Evolutionary conservation across 225 moss, liverwort and hornwort species (phyloP).

Genomic region (Antitrichia curtipendula): DNA sequence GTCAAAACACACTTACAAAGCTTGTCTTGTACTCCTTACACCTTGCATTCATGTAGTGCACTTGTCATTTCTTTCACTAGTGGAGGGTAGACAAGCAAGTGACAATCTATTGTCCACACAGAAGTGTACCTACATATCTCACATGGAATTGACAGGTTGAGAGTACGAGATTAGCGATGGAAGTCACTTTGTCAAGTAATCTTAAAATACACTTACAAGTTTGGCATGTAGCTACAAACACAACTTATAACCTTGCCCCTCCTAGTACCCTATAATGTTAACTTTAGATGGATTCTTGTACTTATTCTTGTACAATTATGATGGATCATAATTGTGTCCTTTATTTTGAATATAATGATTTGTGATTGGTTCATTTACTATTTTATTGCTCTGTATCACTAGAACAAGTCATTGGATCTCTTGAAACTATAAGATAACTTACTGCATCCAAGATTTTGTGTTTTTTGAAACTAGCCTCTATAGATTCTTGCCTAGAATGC

Average conservation of each 20-base stretch:
- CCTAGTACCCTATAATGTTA: background rate
- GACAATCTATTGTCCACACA: too few relatives aligned
- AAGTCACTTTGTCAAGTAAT: background rate
- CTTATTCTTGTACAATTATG: background rate
- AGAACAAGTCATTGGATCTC: background rate
- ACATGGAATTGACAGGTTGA: too few relatives aligned
- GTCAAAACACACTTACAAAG: too few relatives aligned
- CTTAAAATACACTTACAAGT: rapidly evolving
- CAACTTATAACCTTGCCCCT: background rate
- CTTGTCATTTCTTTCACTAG: too few relatives aligned
- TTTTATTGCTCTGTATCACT: too few relatives aligned
- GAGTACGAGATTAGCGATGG: background rate
- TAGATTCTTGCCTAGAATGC: background rate
- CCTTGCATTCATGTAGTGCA: too few relatives aligned
- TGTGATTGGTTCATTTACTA: background rate
- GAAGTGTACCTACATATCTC: too few relatives aligned
- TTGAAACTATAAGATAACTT: background rate
- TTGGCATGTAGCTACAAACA: background rate
- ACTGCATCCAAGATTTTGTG: too few relatives aligned
- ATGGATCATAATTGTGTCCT: background rate
- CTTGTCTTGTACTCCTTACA: too few relatives aligned
- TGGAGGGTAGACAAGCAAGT: too few relatives aligned
- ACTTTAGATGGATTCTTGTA: too few relatives aligned
- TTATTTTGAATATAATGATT: background rate
- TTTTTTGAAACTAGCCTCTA: too few relatives aligned